Base-by-base conservation (phyloP, 257 asterid species). In the Ballota nigra region DNA sequence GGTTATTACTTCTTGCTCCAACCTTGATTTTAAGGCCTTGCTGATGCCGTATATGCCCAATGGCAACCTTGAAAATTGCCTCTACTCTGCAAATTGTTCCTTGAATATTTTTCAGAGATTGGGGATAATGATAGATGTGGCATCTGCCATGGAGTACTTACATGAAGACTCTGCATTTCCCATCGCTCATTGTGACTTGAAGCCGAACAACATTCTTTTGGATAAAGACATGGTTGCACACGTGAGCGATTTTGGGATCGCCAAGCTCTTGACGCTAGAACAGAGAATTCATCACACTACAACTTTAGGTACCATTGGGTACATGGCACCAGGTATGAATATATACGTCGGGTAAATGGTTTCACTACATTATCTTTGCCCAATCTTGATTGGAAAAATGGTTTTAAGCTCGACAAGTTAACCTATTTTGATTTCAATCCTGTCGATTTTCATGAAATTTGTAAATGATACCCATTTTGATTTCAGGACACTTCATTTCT, bases 41-140 rank as follows among this genome's bases (percentile, higher is more conserved):
- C 29, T 26, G 29, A 26, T 26, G 29, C 3, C 29, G 29, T 26
- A 26, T 26, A 26, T 26, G 29, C 29, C 29, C 29, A 26, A 26
- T 26, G 29, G 29, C 29, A 26, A 26, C 29, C 29, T 26, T 3
- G 29, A 26, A 3, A 26, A 26, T 26, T 26, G 29, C 29, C 29
- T 26, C 29, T 26, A 26, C 29, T 26, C 29, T 26, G 29, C 29
- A 26, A 26, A 26, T 26, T 26, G 3, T 26, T 49, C 61, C 29
- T 31, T 66, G 5, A 26, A 26, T 3, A 26, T 26, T 26, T 26
- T 26, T 26, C 29, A 26, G 3, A 26, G 29, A 3, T 26, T 47
- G 45, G 47, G 23, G n/a, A 66, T 66, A 41, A 47, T 66, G 72
- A 12, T 47, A 2, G 62, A 66, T 6, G 72, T 66, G 62, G 62